Conservation (phyloP, 2,329 filamentous ascomycete genomes). For the Neonectria neomacrospora region DNA sequence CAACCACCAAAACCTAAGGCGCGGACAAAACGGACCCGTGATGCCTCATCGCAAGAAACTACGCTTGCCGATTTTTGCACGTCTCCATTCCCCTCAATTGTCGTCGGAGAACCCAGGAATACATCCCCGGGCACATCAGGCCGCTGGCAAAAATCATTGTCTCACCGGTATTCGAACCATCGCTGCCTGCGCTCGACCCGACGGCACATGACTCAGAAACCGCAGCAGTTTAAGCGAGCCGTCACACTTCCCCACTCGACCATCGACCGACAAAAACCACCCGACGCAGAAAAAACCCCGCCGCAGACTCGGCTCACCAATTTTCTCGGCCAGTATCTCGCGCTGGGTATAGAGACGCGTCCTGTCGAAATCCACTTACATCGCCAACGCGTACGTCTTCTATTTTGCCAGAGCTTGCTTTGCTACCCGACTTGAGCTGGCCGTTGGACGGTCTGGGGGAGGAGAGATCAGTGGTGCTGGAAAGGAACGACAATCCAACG, state of each 20-base stretch:
- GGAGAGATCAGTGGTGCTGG: slow-evolving; percentile 3
- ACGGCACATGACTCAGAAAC: slow-evolving; percentile 33
- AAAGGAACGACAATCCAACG: not conserved
- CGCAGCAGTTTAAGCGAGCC: slow-evolving; percentile 24
- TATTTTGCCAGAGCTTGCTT: slow-evolving; percentile 1
- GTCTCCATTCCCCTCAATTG: not conserved
- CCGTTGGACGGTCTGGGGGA: slow-evolving; percentile 32
- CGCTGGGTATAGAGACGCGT: slow-evolving; percentile 24
- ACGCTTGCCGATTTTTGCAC: not conserved
- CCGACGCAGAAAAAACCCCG: slow-evolving; percentile 33
- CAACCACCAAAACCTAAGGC: not conserved
- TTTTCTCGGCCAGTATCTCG: slow-evolving; percentile 41
- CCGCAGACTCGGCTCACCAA: slow-evolving; percentile 35
- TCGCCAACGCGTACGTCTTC: slow-evolving; percentile 2
- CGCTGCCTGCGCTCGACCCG: slow-evolving; percentile 29
- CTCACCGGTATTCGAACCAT: slow-evolving; percentile 42
- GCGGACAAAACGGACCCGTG: not conserved
- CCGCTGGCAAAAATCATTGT: slow-evolving; percentile 30
- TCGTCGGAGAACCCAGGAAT: not conserved
- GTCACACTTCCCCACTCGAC: slow-evolving; percentile 47
- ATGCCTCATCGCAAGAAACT: not conserved
- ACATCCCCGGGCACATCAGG: not conserved
- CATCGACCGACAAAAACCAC: slow-evolving; percentile 30
- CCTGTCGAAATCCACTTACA: slow-evolving; percentile 15
- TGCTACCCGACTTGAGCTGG: slow-evolving; percentile 10